A percentile compares a stretch with the other conserved stretches of the same genome.
These are phyloP conservation scores for Fusarium secorum DNA, from an alignment of 2,329 filamentous ascomycete genomes.

Conservation along the genomic window DNA sequence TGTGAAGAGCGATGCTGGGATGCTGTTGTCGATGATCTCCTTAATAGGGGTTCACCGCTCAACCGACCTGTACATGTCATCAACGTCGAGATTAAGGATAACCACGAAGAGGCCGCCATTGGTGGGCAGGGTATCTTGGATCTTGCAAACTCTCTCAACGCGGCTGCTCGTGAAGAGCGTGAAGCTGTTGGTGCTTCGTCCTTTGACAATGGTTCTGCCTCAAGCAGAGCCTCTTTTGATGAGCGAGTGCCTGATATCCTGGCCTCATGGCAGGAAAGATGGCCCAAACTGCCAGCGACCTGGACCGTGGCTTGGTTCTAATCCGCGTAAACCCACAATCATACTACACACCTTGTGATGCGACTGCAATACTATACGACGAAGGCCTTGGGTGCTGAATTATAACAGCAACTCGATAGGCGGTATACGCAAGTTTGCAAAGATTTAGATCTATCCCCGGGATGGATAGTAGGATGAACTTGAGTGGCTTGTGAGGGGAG, in stretches of 20 bases:
- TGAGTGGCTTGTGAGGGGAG: not conserved
- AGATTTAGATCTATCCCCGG: not conserved
- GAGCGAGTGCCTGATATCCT: constrained; percentile 92
- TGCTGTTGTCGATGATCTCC: constrained; percentile 91
- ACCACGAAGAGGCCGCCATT: constrained; percentile 93
- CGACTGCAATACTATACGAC: not conserved
- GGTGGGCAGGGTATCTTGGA: constrained; percentile 93
- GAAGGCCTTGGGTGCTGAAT: not conserved
- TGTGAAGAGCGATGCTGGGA: constrained; percentile 99
- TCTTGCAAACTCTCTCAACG: constrained; percentile 84
- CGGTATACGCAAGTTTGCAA: not conserved
- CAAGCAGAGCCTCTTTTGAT: constrained; percentile 81
- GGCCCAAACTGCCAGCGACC: constrained; percentile 87
- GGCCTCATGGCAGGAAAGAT: constrained; percentile 91
- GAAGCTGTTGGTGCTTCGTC: constrained; percentile 67
- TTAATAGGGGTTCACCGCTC: constrained; percentile 82
- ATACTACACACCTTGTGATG: not conserved
- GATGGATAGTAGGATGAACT: not conserved
- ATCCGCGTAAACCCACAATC: not conserved
- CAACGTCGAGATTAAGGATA: constrained; percentile 98
- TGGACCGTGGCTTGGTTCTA: constrained; percentile 98
- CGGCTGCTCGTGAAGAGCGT: constrained; percentile 79
- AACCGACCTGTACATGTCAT: constrained; percentile 97
- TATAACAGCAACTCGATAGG: not conserved
- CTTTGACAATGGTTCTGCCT: constrained; percentile 74